Evolutionary conservation across 495 filamentous ascomycete species (phyloP).

Genomic region (Recurvomyces mirabilis): DNA sequence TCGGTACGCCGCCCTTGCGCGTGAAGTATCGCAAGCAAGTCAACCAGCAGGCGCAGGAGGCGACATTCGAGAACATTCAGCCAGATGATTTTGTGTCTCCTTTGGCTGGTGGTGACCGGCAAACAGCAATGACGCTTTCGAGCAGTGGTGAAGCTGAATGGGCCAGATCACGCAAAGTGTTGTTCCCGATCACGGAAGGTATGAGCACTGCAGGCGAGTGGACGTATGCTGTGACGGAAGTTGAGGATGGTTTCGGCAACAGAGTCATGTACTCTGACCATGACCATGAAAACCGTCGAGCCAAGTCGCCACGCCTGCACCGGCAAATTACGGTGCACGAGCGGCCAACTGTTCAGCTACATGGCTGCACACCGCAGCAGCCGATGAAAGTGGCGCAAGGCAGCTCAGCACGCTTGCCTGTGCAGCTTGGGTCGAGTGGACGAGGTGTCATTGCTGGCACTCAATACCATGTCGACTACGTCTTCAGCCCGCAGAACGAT

Average conservation of each 20-base stretch:
- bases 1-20: slow-evolving; percentile 83
- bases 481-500: slow-evolving; percentile 57
- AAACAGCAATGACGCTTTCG: slow-evolving; percentile 44
- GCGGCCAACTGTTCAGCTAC: slow-evolving; percentile 58
- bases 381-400: slow-evolving; percentile 77
- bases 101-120: slow-evolving; percentile 39
- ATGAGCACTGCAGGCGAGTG: slow-evolving; percentile 65
- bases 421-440: slow-evolving; percentile 55
- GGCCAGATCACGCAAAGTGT: slow-evolving; percentile 63
- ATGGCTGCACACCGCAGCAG: slow-evolving; percentile 61
- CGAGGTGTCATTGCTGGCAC: slow-evolving; percentile 40
- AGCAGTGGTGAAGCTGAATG: slow-evolving; percentile 60
- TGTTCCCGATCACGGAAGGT: slow-evolving; percentile 77
- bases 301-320: slow-evolving; percentile 51
- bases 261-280: slow-evolving; percentile 63
- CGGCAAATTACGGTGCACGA: slow-evolving; percentile 79
- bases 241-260: slow-evolving; percentile 83
- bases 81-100: slow-evolving; percentile 78
- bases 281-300: slow-evolving; percentile 47
- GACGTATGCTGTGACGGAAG: slow-evolving; percentile 83
- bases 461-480: slow-evolving; percentile 50
- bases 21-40: slow-evolving; percentile 81
- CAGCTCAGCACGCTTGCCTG: slow-evolving; percentile 52
- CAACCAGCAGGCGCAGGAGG: slow-evolving; percentile 60
- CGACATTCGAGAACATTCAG: slow-evolving; percentile 81